These are phyloP conservation scores for Cyclostephanos tholiformis DNA, from an alignment of 108 stramenopile species.

Conservation along the genomic window DNA sequence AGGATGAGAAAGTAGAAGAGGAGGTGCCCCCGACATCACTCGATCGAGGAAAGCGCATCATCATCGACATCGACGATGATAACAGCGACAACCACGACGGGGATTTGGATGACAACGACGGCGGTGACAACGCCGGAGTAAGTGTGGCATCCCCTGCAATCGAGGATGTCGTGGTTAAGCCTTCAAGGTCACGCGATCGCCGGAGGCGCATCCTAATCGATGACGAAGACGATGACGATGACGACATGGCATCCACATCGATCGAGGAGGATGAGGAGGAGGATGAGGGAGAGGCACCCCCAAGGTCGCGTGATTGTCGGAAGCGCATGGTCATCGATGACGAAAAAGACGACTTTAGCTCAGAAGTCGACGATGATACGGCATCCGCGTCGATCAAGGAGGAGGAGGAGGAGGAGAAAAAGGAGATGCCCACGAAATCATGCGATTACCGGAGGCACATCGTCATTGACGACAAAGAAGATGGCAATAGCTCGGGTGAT, in stretches of 20 bases:
- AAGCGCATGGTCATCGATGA: constrained; percentile 17
- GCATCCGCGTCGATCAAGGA: not conserved
- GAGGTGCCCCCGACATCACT: not conserved
- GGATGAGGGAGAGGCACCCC: constrained; percentile 7
- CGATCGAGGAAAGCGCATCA: not conserved
- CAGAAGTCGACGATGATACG: constrained; percentile 3
- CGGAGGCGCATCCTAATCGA: no score
- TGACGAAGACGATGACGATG: no score
- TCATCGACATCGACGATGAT: constrained; percentile 31
- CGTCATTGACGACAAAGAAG: not conserved
- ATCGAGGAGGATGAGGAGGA: not conserved
- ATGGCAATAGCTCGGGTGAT: not conserved
- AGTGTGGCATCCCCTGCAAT: not conserved
- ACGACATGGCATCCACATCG: not conserved
- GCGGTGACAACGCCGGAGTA: not conserved
- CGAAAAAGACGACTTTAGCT: not conserved
- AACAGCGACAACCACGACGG: constrained; percentile 4
- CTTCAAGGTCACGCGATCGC: not conserved
- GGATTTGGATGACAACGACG: not conserved
- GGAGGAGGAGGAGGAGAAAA: constrained; percentile 8
- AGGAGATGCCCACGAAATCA: not conserved
- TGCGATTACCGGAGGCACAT: not conserved
- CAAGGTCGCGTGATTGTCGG: not conserved
- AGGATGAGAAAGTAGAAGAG: not conserved
- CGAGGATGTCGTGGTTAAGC: not conserved